Conservation (phyloP, 352 stramenopile species). For the Globisporangium perplexum region DNA sequence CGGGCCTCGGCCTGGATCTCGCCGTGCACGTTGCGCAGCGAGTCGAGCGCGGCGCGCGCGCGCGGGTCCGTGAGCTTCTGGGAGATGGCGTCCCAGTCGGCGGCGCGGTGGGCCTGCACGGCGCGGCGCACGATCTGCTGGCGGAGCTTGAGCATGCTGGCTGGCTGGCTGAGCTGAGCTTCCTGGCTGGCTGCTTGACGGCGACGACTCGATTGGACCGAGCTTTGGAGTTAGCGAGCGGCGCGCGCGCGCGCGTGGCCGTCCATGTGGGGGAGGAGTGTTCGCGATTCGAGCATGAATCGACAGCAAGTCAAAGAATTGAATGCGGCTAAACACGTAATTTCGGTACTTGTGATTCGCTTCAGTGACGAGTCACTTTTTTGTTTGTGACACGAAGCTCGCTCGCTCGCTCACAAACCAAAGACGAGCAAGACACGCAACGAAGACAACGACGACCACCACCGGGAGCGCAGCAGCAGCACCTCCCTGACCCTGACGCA, state of each 20-base stretch:
- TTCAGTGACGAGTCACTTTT: too few species aligned
- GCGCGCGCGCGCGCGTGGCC: too few species aligned
- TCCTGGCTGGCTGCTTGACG: neutral
- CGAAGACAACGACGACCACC: neutral
- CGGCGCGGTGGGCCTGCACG: constrained; percentile 44
- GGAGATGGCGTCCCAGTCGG: constrained; percentile 65
- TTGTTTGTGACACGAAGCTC: too few species aligned
- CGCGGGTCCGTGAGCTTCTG: constrained; percentile 74
- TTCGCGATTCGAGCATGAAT: too few species aligned
- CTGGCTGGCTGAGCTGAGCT: too few species aligned
- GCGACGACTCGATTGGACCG: neutral
- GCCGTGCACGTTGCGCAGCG: constrained; percentile 69
- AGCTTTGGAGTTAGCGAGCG: neutral
- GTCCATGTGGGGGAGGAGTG: too few species aligned
- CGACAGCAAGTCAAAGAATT: too few species aligned
- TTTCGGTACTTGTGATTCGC: too few species aligned
- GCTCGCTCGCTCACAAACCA: too few species aligned
- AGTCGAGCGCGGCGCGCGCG: constrained; percentile 70
- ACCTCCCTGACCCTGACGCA: neutral
- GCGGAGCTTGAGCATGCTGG: constrained; percentile 68
- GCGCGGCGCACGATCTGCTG: constrained; percentile 68
- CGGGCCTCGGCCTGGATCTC: constrained; percentile 73
- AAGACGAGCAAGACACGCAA: neutral
- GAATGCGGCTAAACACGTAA: too few species aligned
- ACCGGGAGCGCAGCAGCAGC: neutral